Base-by-base conservation (phyloP, 73 alveolate species). In the Tetrahymena elliotti region DNA sequence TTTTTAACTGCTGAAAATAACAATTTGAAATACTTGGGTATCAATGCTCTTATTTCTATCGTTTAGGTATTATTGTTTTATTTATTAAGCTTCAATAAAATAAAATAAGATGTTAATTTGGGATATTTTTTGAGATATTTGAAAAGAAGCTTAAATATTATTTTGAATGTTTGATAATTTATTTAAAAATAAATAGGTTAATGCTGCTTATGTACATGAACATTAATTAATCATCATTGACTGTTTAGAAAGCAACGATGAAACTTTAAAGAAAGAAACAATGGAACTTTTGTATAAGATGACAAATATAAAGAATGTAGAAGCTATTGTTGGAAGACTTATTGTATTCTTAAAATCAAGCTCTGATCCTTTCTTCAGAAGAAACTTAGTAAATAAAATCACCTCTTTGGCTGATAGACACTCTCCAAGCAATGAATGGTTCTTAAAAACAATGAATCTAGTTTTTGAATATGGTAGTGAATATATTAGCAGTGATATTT, bases 231-330 rank as follows among this genome's bases (percentile, higher is more conserved):
- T 97, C 47, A 98, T 99, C 31, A 99, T 99, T 7, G 99, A 99
- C 94, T 99, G 99, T 95, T 95, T 99, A 9, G 99, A 99, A 97
- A 99, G 98, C 93, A 94, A 98, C 16, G 99, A 99, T 95, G 99
- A 98, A 93, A 99, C 99, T 37, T 96, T 99, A 35, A 99, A 99
- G 96, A 97, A 97, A 52, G 99, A 98, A 95, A 99, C 99, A 22
- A 97, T 99, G 83, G 99, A 98, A 93, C 97, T 99, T 35, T 97
- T 99, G 93, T 99, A 95, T 96, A 98, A 97, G 93, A 99, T 99
- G 99, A 99, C 99, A n/a, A 99, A 99, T 93, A 97, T 97, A 83
- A 94, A 97, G 94, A 99, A 99, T 94, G 99, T 98, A 11, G 99
- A 99, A 97, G 99, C 98, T 33, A 99, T 99, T 53, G 99, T 98